Conservation (phyloP, 2,329 filamentous ascomycete genomes). For the Exophiala calicioides region DNA sequence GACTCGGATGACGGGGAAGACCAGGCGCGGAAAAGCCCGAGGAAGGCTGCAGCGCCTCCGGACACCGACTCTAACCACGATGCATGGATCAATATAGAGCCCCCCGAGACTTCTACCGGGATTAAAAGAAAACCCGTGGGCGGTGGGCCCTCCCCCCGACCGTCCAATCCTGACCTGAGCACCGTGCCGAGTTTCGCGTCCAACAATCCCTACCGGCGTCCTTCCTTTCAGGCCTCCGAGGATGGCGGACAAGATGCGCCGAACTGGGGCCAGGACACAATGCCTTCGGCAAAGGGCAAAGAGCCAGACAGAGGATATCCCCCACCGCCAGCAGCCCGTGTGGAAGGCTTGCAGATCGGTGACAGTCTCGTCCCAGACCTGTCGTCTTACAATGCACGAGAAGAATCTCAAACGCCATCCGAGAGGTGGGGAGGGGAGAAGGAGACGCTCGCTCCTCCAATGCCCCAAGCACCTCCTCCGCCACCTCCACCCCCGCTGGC, state of each 20-base stretch:
- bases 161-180: slow-evolving; percentile 1
- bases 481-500: slow-evolving; percentile 23
- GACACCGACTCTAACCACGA: slow-evolving; percentile 16
- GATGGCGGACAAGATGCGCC: slow-evolving; percentile 2
- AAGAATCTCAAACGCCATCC: slow-evolving; percentile 4
- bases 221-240: slow-evolving; percentile 9
- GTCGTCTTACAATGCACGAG: slow-evolving; percentile 8
- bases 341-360: slow-evolving; percentile 10
- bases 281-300: slow-evolving; percentile 17
- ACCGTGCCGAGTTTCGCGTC: slow-evolving; percentile 20
- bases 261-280: slow-evolving; percentile 10
- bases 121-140: slow-evolving; percentile 29
- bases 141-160: slow-evolving; percentile 7
- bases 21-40: slow-evolving; percentile 13
- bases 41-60: slow-evolving; percentile 5
- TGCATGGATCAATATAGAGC: slow-evolving; percentile 20
- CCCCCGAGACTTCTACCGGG: slow-evolving; percentile 16
- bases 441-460: slow-evolving; percentile 14
- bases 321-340: slow-evolving; percentile 1
- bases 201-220: slow-evolving; percentile 32
- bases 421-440: slow-evolving; percentile 7
- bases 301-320: slow-evolving; percentile 12
- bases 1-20: slow-evolving; percentile 26
- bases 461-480: slow-evolving; percentile 25
- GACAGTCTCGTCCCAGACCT: background rate